Percentiles rank a stretch among this genome's conserved stretches.
These are phyloP conservation scores for Raffaelea deltoideospora DNA, from an alignment of 2,329 filamentous ascomycete genomes.

Conservation along the genomic window DNA sequence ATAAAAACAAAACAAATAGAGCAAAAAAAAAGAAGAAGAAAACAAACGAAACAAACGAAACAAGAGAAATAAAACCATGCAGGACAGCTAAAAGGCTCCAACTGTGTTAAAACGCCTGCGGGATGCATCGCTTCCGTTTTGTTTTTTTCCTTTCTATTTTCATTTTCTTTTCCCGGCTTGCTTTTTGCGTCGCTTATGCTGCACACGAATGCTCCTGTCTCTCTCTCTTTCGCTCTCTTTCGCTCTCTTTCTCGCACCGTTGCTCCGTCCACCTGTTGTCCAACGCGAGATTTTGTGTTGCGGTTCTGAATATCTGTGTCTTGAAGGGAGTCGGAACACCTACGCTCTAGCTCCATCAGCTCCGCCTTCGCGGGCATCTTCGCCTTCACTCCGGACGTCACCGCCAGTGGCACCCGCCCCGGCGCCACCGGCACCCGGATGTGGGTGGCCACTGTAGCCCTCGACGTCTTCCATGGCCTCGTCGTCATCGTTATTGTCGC, in stretches of 20 bases:
- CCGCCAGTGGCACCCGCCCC: slow-evolving; percentile 79
- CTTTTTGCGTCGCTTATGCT: background rate
- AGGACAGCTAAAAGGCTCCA: no score
- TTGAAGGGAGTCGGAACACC: slow-evolving; percentile 40
- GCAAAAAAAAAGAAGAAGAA: no score
- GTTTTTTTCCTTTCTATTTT: background rate
- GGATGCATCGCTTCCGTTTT: background rate
- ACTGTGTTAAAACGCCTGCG: no score
- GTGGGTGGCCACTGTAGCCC: slow-evolving; percentile 42
- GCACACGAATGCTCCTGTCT: no score
- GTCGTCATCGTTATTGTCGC: slow-evolving; percentile 52
- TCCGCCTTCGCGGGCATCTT: slow-evolving; percentile 77
- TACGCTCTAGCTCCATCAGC: slow-evolving; percentile 99
- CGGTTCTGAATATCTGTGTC: no score
- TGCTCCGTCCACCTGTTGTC: background rate
- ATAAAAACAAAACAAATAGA: no score
- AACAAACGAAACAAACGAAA: no score
- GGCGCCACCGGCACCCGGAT: slow-evolving; percentile 59
- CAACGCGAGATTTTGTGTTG: no score
- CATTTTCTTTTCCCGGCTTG: background rate
- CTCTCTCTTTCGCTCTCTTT: background rate
- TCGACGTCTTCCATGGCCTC: slow-evolving; percentile 71
- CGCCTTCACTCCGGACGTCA: slow-evolving; percentile 80
- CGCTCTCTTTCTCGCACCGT: background rate
- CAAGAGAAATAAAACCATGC: no score